Conservation (phyloP, 305 asterid species). For the Ilex paraguariensis region DNA sequence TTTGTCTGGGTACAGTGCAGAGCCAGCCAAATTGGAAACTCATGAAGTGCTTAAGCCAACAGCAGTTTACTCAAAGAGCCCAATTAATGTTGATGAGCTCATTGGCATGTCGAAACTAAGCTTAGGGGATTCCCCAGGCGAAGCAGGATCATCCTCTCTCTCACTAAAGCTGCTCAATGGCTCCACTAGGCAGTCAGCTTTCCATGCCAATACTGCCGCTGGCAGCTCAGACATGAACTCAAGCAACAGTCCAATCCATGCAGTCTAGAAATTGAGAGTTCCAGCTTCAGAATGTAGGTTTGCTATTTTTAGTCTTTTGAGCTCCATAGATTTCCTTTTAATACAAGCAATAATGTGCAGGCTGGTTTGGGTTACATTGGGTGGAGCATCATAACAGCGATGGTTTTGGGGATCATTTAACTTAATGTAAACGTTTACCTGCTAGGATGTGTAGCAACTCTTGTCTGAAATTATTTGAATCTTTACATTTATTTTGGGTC, state of each 20-base stretch:
- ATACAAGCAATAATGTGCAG: slow-evolving; percentile 35
- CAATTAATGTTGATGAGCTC: slow-evolving; percentile 83
- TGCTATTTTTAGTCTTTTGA: neutral
- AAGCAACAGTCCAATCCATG: slow-evolving; percentile 77
- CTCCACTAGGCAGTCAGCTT: slow-evolving; percentile 84
- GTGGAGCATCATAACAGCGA: too few species aligned
- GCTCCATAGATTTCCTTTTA: slow-evolving; percentile 30
- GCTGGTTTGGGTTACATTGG: slow-evolving; percentile 10
- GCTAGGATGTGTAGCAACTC: too few species aligned
- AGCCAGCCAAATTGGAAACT: slow-evolving; percentile 53
- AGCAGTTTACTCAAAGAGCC: slow-evolving; percentile 83
- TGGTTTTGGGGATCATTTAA: too few species aligned
- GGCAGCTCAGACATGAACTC: slow-evolving; percentile 53
- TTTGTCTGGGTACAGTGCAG: slow-evolving; percentile 58
- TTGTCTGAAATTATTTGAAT: too few species aligned
- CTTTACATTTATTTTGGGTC: too few species aligned
- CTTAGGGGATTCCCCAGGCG: slow-evolving; percentile 70
- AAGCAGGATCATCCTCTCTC: slow-evolving; percentile 47
- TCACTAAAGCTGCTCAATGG: slow-evolving; percentile 77
- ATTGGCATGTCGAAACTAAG: slow-evolving; percentile 89
- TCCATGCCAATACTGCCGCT: slow-evolving; percentile 74
- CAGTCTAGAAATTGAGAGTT: slow-evolving; percentile 32
- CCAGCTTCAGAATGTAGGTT: slow-evolving; percentile 15
- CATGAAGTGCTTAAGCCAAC: slow-evolving; percentile 94
- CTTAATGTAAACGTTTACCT: too few species aligned